Evolutionary conservation across 768 basidiomycete species (phyloP), one percentile per base, ranked within the genome.

Genomic region (Roridomyces roridus): DNA sequence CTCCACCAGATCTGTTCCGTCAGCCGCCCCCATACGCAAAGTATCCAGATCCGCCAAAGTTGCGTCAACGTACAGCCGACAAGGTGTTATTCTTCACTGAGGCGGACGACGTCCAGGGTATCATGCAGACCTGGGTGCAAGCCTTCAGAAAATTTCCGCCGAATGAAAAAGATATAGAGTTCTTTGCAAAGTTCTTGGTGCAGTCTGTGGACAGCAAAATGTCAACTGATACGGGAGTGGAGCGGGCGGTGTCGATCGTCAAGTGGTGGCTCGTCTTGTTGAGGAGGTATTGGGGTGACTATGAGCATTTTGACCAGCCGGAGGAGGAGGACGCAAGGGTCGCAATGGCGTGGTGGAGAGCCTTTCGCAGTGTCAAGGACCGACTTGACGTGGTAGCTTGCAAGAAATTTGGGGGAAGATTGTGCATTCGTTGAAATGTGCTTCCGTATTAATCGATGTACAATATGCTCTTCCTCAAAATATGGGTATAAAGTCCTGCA

Each of bases 401-500:
- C 58, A 82, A 80, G 69, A 84, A 83, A 55, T 94, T 91, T 67
- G 92, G 93, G 28, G 91, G 93, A 1, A 73, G 74, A 10, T 67
- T 94, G 57, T 86, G 81, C 3, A 72, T 91, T 60, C 84, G 73
- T 53, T 91, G 69, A 81, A 28, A 4, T 34, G 31, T 34, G 46
- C 48, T 41, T 24, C n/a, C 23, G 17, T 50, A 24, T 21, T 48
- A 49, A 28, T 45, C 26, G 46, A 18, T 55, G 60, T 62, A 58
- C 51, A 62, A 28, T 55, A 51, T 46, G 31, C 31, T 25, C 6
- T 15, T 25, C 20, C 1, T 85, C 77, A 95, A 71, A 94, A 94
- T 60, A 94, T 89, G 65, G 92, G 88, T 80, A 96, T 94, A 76
- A 88, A 95, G 75, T 96, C 94, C 69, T 94, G 88, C 77, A 98